Evolutionary conservation across 208 protist species (phyloP).

Genomic region (Perkinsela sp.): DNA sequence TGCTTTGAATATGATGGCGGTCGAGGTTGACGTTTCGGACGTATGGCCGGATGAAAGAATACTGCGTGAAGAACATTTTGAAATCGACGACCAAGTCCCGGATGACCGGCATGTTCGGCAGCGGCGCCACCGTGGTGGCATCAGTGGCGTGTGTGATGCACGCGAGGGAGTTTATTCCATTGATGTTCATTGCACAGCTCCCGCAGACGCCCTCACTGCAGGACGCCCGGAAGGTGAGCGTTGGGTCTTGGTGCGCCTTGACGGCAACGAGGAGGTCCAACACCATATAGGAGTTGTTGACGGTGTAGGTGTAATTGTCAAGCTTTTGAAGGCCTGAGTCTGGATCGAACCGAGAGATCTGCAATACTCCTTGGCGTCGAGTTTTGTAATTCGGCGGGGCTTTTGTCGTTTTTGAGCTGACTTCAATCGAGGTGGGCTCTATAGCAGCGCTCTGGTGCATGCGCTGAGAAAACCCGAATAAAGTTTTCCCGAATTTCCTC

Average conservation of each 20-base stretch:
- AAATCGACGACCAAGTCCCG: constrained; percentile 67
- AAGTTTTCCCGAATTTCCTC: too few species aligned
- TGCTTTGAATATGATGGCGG: constrained; percentile 33
- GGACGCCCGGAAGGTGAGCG: constrained; percentile 53
- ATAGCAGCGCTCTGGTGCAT: too few species aligned
- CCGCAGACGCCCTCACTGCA: constrained; percentile 68
- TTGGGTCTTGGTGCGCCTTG: constrained; percentile 64
- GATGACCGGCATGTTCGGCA: constrained; percentile 64
- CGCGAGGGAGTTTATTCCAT: constrained; percentile 65
- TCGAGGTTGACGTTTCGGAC: constrained; percentile 51
- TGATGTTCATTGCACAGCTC: constrained; percentile 77
- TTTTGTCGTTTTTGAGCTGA: not conserved
- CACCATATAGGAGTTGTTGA: constrained; percentile 68
- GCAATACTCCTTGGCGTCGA: constrained; percentile 23
- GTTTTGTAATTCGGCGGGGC: not conserved
- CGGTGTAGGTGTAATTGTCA: constrained; percentile 63
- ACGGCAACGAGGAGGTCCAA: constrained; percentile 54
- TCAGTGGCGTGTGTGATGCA: constrained; percentile 55
- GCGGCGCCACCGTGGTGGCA: constrained; percentile 38
- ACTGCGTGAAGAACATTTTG: constrained; percentile 63
- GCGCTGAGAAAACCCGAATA: too few species aligned
- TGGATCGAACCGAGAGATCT: constrained; percentile 53
- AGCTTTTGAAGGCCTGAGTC: constrained; percentile 38
- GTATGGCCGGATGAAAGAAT: constrained; percentile 55
- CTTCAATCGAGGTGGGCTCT: too few species aligned